phyloP scores from a whole-genome alignment of 257 asterid genomes.

The Rehmannia glutinosa region DNA sequence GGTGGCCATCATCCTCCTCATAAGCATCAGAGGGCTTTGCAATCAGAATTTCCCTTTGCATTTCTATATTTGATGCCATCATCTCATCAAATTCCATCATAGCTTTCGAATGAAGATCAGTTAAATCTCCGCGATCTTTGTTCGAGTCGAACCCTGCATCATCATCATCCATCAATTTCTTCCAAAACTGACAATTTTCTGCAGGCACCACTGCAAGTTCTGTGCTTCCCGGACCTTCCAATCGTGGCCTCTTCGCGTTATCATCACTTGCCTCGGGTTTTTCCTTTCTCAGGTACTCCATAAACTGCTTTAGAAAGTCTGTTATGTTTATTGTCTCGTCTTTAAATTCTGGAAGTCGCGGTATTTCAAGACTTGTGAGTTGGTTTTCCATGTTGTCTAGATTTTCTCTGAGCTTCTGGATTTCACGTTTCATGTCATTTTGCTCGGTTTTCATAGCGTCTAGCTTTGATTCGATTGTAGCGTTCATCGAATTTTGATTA shows the following conservation, averaged over 20 bases:
- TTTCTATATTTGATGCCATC: conserved; percentile 17
- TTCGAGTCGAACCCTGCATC: conserved; percentile 12
- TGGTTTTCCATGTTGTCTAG: conserved; percentile 19
- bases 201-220: background rate
- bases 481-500: background rate
- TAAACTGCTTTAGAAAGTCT: conserved; percentile 11
- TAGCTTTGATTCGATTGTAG: conserved; percentile 17
- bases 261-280: conserved; percentile 7
- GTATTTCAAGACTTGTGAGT: conserved; percentile 13
- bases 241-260: background rate
- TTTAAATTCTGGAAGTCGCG: conserved; percentile 5
- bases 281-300: conserved; percentile 13
- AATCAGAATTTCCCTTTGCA: conserved; percentile 8
- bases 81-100: conserved; percentile 20
- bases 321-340: conserved; percentile 8
- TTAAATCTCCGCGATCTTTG: conserved; percentile 18
- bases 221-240: background rate
- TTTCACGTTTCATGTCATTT: conserved; percentile 25
- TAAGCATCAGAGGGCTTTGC: conserved; percentile 2
- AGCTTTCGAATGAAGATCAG: conserved; percentile 5
- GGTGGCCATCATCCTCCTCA: conserved; percentile 10
- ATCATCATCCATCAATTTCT: conserved; percentile 26
- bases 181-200: conserved; percentile 29
- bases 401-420: conserved; percentile 21
- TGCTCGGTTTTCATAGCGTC: conserved; percentile 29